These are phyloP conservation scores for Raffaelea arxii DNA, from an alignment of 2,329 filamentous ascomycete species.

Conservation along the genomic window DNA sequence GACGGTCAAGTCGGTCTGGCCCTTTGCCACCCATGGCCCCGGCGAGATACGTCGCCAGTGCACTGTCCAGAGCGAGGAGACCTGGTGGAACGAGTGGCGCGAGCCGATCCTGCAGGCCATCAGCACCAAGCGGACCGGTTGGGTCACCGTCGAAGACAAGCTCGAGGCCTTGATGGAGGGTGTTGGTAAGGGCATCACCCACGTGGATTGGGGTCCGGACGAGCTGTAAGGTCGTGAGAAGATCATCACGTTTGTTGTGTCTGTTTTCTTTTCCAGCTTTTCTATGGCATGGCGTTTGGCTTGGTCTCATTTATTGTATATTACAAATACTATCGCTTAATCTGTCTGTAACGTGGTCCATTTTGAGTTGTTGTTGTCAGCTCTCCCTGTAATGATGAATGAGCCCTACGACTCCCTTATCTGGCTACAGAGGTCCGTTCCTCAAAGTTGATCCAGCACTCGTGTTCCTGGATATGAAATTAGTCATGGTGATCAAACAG, in stretches of 20 bases:
- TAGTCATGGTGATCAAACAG: background rate
- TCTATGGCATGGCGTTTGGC: too few species aligned
- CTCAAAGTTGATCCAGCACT: constrained; percentile 13
- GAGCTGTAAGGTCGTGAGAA: background rate
- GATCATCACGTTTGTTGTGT: background rate
- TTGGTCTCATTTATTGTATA: too few species aligned
- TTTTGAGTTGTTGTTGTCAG: too few species aligned
- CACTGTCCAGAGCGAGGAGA: constrained; percentile 45
- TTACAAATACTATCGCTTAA: too few species aligned
- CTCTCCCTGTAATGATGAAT: too few species aligned
- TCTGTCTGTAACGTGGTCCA: too few species aligned
- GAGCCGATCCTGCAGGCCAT: constrained; percentile 32
- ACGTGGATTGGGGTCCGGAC: constrained; percentile 32
- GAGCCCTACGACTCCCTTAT: too few species aligned
- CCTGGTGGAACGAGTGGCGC: constrained; percentile 45
- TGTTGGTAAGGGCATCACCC: constrained; percentile 24
- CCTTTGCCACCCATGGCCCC: constrained; percentile 39
- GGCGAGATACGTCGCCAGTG: constrained; percentile 34
- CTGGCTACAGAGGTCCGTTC: too few species aligned
- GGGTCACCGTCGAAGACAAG: constrained; percentile 44
- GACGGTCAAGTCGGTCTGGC: constrained; percentile 46
- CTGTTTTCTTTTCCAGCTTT: too few species aligned
- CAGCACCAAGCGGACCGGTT: constrained; percentile 26
- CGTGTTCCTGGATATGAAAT: constrained; percentile 11
- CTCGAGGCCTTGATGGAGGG: constrained; percentile 43